phyloP scores from a whole-genome alignment of 306 rosid genomes.

The Acacia acuminata region DNA sequence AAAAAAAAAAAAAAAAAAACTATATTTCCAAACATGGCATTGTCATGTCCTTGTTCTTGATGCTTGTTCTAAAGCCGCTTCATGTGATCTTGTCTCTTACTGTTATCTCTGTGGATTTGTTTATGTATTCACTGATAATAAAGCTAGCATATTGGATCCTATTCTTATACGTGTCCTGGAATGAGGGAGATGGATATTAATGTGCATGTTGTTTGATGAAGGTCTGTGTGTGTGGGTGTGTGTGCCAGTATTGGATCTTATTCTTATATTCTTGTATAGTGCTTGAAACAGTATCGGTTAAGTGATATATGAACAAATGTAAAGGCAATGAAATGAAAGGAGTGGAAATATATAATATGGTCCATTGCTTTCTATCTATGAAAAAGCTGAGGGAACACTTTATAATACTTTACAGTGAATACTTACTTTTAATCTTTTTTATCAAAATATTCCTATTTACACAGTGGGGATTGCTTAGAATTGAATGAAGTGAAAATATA shows the following conservation, averaged over 20 bases:
- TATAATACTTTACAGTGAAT: not conserved
- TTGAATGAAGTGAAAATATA: not conserved
- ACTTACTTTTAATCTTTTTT: not conserved
- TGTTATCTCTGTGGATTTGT: not conserved
- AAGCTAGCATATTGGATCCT: not conserved
- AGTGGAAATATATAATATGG: not conserved
- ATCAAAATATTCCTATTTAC: not conserved
- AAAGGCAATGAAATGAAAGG: not conserved
- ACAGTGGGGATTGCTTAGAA: not conserved
- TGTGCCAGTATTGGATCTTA: not conserved
- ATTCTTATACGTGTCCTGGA: not conserved
- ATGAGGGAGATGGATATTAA: not conserved
- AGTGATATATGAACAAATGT: not conserved
- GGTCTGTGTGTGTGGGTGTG: not conserved
- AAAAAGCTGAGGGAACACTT: not conserved
- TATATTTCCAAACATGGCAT: conserved; percentile 25
- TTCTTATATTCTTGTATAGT: not conserved
- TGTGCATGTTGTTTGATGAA: not conserved
- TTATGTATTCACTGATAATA: not conserved
- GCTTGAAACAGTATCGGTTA: not conserved
- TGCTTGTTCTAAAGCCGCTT: conserved; percentile 17
- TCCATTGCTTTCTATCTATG: not conserved
- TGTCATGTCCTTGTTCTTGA: conserved; percentile 27
- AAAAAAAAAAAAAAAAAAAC: not conserved
- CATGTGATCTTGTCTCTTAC: conserved; percentile 44